A percentile compares a stretch with the other conserved stretches of the same genome.
These are phyloP conservation scores for Pseudocercospora cruenta DNA, from an alignment of 2,329 filamentous ascomycete genomes.

Conservation along the genomic window DNA sequence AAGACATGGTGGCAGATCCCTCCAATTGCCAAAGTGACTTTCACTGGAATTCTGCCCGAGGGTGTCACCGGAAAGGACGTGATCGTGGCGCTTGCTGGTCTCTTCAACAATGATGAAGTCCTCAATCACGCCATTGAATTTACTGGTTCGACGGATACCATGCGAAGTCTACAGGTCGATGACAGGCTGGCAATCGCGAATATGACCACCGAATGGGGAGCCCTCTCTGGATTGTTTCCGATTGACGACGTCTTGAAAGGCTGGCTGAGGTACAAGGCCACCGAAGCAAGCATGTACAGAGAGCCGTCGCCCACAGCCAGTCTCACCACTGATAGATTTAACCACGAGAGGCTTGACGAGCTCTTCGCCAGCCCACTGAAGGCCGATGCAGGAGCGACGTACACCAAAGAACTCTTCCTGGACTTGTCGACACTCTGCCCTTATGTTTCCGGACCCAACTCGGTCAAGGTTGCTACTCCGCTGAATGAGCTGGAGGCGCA, in stretches of 20 bases:
- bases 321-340: constrained; percentile 63
- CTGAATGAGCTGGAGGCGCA: constrained; percentile 72
- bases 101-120: constrained; percentile 86
- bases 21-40: constrained; percentile 76
- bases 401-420: constrained; percentile 81
- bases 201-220: constrained; percentile 84
- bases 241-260: constrained; percentile 71
- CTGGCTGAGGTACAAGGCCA: constrained; percentile 80
- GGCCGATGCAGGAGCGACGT: constrained; percentile 77
- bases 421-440: constrained; percentile 83
- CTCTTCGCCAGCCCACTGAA: constrained; percentile 67
- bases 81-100: constrained; percentile 82
- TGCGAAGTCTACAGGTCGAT: constrained; percentile 72
- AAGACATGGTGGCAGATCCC: constrained; percentile 89
- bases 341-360: constrained; percentile 72
- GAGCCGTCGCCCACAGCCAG: constrained; percentile 51
- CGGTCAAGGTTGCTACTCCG: constrained; percentile 83
- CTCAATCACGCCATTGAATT: constrained; percentile 93
- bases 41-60: constrained; percentile 73
- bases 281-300: constrained; percentile 65
- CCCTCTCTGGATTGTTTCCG: constrained; percentile 75
- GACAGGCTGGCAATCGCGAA: constrained; percentile 74
- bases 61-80: constrained; percentile 94
- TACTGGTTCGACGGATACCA: constrained; percentile 75
- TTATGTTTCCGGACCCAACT: constrained; percentile 85